A percentile compares a stretch with the other conserved stretches of the same genome.
phyloP scores from a whole-genome alignment of 75 land plant species.

The Sequoiadendron giganteum region DNA sequence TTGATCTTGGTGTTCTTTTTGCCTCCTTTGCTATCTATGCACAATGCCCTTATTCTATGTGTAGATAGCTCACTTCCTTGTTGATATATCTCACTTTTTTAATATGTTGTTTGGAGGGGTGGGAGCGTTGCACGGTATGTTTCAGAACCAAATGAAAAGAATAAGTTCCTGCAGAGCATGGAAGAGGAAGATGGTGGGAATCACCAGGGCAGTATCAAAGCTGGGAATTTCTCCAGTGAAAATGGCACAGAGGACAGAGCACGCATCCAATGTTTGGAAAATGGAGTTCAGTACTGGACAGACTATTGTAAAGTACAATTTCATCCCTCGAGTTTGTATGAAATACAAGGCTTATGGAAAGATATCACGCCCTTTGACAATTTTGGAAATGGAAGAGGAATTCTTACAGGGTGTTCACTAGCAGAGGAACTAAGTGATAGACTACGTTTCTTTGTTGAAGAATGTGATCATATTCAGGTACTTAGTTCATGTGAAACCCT shows the following conservation, averaged over 20 bases:
- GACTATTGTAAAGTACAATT: slow-evolving; percentile 86
- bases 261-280: slow-evolving; percentile 59
- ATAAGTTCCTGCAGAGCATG: slow-evolving; percentile 76
- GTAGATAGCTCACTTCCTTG: neutral
- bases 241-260: slow-evolving; percentile 32
- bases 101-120: slow-evolving; percentile 44
- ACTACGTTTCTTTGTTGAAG: slow-evolving; percentile 85
- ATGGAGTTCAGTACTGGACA: slow-evolving; percentile 79
- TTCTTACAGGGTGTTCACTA: slow-evolving; percentile 32
- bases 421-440: slow-evolving; percentile 75
- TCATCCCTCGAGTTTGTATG: slow-evolving; percentile 83
- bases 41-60: neutral
- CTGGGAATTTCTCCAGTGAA: slow-evolving; percentile 6
- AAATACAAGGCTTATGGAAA: slow-evolving; percentile 66
- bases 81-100: neutral
- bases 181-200: slow-evolving; percentile 57
- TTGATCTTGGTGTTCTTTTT: neutral
- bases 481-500: neutral
- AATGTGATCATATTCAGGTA: slow-evolving; percentile 95
- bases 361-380: slow-evolving; percentile 64
- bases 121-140: slow-evolving; percentile 53
- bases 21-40: neutral
- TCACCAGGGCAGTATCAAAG: neutral
- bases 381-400: slow-evolving; percentile 78
- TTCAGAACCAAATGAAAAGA: slow-evolving; percentile 65